Evolutionary conservation across 2,329 filamentous ascomycete species (phyloP).

Genomic region (Aspergillus vadensis): DNA sequence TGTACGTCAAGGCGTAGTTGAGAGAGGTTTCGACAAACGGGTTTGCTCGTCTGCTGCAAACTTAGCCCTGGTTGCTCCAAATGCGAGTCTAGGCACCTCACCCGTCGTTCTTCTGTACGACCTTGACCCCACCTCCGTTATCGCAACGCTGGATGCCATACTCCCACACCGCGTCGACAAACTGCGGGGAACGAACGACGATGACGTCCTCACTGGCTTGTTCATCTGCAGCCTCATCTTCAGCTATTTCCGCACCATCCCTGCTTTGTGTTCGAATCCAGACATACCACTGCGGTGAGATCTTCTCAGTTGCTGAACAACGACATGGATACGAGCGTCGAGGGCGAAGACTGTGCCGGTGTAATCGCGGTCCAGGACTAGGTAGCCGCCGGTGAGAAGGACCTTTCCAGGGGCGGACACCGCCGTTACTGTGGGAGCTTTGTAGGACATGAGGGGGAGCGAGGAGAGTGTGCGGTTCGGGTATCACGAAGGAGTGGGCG

Average conservation of each 20-base stretch:
- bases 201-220: conserved; percentile 70
- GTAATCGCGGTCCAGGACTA: conserved; percentile 85
- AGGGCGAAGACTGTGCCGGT: conserved; percentile 71
- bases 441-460: conserved; percentile 14
- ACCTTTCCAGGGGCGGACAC: conserved; percentile 96
- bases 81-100: conserved; percentile 22
- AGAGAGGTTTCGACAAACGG: conserved; percentile 92
- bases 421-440: conserved; percentile 47
- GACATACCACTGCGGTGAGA: conserved; percentile 23
- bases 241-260: neutral
- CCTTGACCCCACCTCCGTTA: conserved; percentile 75
- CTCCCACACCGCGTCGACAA: conserved; percentile 81
- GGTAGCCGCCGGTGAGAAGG: conserved; percentile 88
- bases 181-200: conserved; percentile 88
- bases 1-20: conserved; percentile 84
- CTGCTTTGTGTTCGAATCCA: conserved; percentile 14
- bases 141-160: conserved; percentile 74
- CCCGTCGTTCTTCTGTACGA: conserved; percentile 63
- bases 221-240: conserved; percentile 47
- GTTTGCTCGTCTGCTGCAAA: conserved; percentile 60
- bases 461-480: neutral
- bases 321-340: conserved; percentile 64
- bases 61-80: conserved; percentile 7
- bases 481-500: neutral
- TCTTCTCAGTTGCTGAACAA: conserved; percentile 57